Evolutionary conservation across 2,329 filamentous ascomycete genomes (phyloP).

Genomic region (Neurospora crassa): DNA sequence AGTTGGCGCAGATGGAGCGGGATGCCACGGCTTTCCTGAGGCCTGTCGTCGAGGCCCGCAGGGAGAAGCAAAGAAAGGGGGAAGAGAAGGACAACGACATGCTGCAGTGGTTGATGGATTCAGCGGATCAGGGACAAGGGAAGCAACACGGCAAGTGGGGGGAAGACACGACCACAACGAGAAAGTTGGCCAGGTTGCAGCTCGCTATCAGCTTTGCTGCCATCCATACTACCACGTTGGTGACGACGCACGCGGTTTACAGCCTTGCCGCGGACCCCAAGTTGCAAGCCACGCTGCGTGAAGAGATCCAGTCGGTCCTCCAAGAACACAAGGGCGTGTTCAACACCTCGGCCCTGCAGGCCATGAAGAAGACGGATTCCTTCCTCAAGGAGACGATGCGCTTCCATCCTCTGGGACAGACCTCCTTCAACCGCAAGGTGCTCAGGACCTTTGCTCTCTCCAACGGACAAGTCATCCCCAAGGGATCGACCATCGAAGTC

Average conservation of each 20-base stretch:
- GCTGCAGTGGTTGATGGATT: conserved; percentile 36
- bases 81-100: conserved; percentile 33
- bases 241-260: conserved; percentile 39
- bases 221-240: conserved; percentile 41
- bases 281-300: conserved; percentile 38
- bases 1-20: conserved; percentile 22
- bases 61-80: conserved; percentile 13
- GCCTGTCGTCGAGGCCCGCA: conserved; percentile 26
- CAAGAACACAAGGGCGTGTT: conserved; percentile 23
- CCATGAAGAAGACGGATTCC: conserved; percentile 26
- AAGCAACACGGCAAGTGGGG: conserved; percentile 23
- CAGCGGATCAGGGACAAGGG: background rate
- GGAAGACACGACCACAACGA: conserved; percentile 19
- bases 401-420: conserved; percentile 18
- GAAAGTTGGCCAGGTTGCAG: conserved; percentile 30
- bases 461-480: conserved; percentile 40
- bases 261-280: conserved; percentile 41
- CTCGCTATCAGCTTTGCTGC: conserved; percentile 37
- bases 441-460: conserved; percentile 41
- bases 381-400: conserved; percentile 24
- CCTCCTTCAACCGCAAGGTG: conserved; percentile 41
- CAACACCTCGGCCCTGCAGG: conserved; percentile 19
- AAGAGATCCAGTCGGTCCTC: conserved; percentile 36
- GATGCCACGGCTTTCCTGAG: conserved; percentile 26
- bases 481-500: conserved; percentile 33